Evolutionary conservation across 1,284 basidiomycete genomes (phyloP).

Genomic region (Cutaneotrichosporon mucoides): DNA sequence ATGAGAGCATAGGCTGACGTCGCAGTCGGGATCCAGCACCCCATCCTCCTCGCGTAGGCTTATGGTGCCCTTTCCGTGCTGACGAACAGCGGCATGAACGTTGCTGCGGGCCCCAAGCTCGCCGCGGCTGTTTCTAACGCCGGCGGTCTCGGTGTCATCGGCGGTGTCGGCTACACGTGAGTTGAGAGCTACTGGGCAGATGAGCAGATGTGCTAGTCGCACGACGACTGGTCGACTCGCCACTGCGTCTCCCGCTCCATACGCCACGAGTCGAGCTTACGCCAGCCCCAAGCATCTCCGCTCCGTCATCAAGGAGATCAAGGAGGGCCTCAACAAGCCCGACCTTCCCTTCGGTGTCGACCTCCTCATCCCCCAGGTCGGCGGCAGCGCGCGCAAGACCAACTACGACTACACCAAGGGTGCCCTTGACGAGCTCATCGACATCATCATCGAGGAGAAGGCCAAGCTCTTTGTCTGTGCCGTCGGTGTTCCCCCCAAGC

Average conservation of each 20-base stretch:
- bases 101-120: constrained; percentile 78
- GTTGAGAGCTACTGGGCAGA: not conserved
- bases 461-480: constrained; percentile 76
- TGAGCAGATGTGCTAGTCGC: not conserved
- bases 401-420: constrained; percentile 66
- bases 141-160: constrained; percentile 80
- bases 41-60: constrained; percentile 66
- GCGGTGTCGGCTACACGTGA: constrained; percentile 74
- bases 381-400: constrained; percentile 75
- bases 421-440: constrained; percentile 63
- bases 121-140: constrained; percentile 71
- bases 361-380: constrained; percentile 74
- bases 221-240: too few relatives aligned
- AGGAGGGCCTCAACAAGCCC: constrained; percentile 57
- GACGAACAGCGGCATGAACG: constrained; percentile 62
- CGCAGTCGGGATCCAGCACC: constrained; percentile 71
- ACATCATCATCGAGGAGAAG: constrained; percentile 84
- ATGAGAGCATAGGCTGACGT: not conserved
- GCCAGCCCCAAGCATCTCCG: constrained; percentile 46
- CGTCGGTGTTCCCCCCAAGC: constrained; percentile 70
- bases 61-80: not conserved
- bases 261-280: not conserved
- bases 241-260: not conserved
- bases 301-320: constrained; percentile 65
- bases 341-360: constrained; percentile 71